A percentile compares a stretch with the other conserved stretches of the same genome.
Conservation (phyloP, 306 rosid species). For the Casuarina cunninghamiana region DNA sequence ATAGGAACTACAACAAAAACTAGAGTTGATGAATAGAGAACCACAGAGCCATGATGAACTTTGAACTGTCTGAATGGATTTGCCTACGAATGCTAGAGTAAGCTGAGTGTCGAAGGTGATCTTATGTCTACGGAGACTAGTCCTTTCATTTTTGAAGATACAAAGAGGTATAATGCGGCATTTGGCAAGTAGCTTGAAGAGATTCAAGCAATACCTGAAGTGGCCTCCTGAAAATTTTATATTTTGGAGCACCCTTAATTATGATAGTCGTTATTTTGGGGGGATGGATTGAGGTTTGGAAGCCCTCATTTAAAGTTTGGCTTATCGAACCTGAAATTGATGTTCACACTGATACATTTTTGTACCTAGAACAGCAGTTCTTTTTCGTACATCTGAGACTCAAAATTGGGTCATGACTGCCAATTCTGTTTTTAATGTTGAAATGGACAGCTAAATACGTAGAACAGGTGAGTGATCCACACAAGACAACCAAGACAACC, state of each 20-base stretch:
- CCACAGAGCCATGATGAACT: constrained; percentile 78
- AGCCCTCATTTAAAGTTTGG: background rate
- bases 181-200: constrained; percentile 38
- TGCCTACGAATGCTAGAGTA: constrained; percentile 15
- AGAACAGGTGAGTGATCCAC: background rate
- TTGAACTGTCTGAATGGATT: constrained; percentile 33
- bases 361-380: background rate
- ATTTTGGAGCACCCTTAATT: background rate
- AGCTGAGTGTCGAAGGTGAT: constrained; percentile 28
- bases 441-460: background rate
- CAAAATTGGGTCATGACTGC: background rate
- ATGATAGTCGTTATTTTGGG: background rate
- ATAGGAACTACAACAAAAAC: constrained; percentile 84
- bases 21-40: constrained; percentile 66
- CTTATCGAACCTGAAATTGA: background rate
- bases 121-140: constrained; percentile 15
- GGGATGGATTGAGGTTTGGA: constrained; percentile 3
- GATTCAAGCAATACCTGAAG: constrained; percentile 17
- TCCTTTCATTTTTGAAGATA: constrained; percentile 1
- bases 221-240: background rate
- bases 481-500: background rate
- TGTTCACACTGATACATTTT: background rate
- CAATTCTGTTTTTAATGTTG: background rate
- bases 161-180: constrained; percentile 22
- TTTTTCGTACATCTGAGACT: background rate